Base-by-base conservation (phyloP, 805 yeast species). In the Torulaspora microellipsoides region DNA sequence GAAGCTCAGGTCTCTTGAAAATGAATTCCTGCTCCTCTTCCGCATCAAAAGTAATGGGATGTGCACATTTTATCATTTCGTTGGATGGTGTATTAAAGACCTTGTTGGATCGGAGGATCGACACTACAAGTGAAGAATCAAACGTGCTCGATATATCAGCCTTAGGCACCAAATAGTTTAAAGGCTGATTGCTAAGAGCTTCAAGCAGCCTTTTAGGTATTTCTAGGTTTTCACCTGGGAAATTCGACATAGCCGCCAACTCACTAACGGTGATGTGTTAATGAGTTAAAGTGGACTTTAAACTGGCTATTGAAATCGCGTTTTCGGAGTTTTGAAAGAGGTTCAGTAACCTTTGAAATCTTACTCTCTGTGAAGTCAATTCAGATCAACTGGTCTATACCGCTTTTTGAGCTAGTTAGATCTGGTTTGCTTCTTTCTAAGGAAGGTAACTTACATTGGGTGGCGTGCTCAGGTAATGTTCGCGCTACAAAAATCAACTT, bases 171-270 rank as follows among this genome's bases (percentile, higher is more conserved):
- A 64, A 42, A 42, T 53, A 51, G 33, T 47, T 53, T 7, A 64
- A 33, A 8, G 67, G 65, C 34, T 55, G 59, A 27, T 36, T 38
- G 12, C 49, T 48, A 10, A 64, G 38, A 10, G 61, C 54, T 12
- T 55, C 64, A 2, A 55, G 20, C n/a, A 61, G 36, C 4, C 56
- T 48, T 37, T 59, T 56, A 10, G 66, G 64, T 8, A 58, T 49
- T 23, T 50, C 45, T 5, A 51, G 41, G 20, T 55, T 38, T 41
- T 61, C 63, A 13, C 64, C 65, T 9, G 66, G 65, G 36, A 48
- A 61, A 15, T 38, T 52, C 30, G 58, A 40, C 62, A 58, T 61
- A 51, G 60, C 60, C 63, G 63, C 60, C 59, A 49, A 38, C 35
- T 43, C 36, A 29, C 31, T 29, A 6, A 6, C 25, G 8, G 25